Evolutionary conservation across 1,284 basidiomycete genomes (phyloP).

Genomic region (Moesziomyces sp.): DNA sequence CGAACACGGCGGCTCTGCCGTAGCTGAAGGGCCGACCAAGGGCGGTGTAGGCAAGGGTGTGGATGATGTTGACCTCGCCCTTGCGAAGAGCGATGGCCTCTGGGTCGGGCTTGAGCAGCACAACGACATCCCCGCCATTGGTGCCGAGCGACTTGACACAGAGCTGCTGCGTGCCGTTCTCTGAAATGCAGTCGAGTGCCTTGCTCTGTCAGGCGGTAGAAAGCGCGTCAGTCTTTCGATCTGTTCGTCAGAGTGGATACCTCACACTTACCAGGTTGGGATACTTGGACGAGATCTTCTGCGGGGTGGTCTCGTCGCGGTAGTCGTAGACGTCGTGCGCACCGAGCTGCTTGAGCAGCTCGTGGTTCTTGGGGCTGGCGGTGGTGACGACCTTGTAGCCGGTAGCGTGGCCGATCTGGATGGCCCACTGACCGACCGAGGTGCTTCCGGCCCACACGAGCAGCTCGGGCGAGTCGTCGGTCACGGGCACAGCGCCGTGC

Average conservation of each 20-base stretch:
- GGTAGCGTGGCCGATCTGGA: conserved; percentile 66
- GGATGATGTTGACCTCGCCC: conserved; percentile 55
- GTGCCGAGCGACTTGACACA: conserved; percentile 49
- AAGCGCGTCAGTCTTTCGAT: no score
- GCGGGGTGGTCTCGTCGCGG: conserved; percentile 65
- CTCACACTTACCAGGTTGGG: conserved; percentile 44
- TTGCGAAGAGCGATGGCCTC: conserved; percentile 53
- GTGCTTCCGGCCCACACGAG: conserved; percentile 73
- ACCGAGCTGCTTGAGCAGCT: conserved; percentile 56
- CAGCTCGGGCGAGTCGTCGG: conserved; percentile 47
- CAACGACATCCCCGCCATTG: conserved; percentile 50
- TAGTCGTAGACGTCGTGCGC: conserved; percentile 70
- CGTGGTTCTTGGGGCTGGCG: conserved; percentile 67
- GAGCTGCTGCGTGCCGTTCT: conserved; percentile 59
- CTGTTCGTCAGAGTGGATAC: neutral
- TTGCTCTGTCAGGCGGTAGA: conserved; percentile 14
- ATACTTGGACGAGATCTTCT: conserved; percentile 56
- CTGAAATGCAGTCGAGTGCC: conserved; percentile 63
- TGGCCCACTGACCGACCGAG: conserved; percentile 71
- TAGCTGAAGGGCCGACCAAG: conserved; percentile 53
- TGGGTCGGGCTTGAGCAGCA: conserved; percentile 56
- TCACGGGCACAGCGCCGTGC: conserved; percentile 33
- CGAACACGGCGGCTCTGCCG: conserved; percentile 46
- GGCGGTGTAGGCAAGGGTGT: conserved; percentile 57
- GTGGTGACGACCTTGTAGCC: conserved; percentile 72